Percentiles rank a stretch among this genome's conserved stretches.
Evolutionary conservation across 2,329 filamentous ascomycete species (phyloP).

Genomic region (Lachnellula subtilissima): DNA sequence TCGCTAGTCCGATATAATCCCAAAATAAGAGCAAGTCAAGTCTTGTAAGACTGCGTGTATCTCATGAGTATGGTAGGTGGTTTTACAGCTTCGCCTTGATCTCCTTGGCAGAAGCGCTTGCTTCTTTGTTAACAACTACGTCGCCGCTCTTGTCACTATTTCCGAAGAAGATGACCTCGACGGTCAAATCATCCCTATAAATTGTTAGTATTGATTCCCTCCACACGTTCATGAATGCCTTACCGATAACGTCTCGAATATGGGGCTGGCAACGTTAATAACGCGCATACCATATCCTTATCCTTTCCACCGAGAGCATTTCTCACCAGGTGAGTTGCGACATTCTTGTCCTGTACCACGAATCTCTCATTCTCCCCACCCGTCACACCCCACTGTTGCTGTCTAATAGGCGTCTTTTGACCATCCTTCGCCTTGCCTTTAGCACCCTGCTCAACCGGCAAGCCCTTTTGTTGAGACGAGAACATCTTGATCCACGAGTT

Average conservation of each 20-base stretch:
- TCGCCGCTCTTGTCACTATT: conserved; percentile 71
- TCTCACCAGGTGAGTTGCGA: conserved; percentile 88
- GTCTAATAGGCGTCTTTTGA: conserved; percentile 80
- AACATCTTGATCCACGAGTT: conserved; percentile 65
- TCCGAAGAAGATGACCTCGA: conserved; percentile 98
- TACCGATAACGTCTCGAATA: conserved; percentile 89
- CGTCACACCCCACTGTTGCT: conserved; percentile 85
- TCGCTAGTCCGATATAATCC: too few relatives aligned
- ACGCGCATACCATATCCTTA: conserved; percentile 84
- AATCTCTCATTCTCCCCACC: conserved; percentile 74
- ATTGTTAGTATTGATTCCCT: conserved; percentile 8
- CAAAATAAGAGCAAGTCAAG: too few relatives aligned
- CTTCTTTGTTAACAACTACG: conserved; percentile 80
- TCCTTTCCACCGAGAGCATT: conserved; percentile 94
- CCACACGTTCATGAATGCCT: conserved; percentile 24
- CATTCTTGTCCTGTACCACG: conserved; percentile 91
- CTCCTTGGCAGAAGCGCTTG: conserved; percentile 54
- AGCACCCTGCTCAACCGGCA: conserved; percentile 70
- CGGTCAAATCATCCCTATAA: conserved; percentile 82
- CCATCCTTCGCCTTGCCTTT: conserved; percentile 49
- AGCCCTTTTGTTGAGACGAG: conserved; percentile 46
- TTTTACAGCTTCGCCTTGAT: conserved; percentile 30
- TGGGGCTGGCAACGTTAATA: conserved; percentile 86
- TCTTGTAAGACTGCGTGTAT: too few relatives aligned
- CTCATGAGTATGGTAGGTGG: background rate